These are phyloP conservation scores for Casaregolazyma lundiana DNA, from an alignment of 1,139 yeast species.

Conservation along the genomic window DNA sequence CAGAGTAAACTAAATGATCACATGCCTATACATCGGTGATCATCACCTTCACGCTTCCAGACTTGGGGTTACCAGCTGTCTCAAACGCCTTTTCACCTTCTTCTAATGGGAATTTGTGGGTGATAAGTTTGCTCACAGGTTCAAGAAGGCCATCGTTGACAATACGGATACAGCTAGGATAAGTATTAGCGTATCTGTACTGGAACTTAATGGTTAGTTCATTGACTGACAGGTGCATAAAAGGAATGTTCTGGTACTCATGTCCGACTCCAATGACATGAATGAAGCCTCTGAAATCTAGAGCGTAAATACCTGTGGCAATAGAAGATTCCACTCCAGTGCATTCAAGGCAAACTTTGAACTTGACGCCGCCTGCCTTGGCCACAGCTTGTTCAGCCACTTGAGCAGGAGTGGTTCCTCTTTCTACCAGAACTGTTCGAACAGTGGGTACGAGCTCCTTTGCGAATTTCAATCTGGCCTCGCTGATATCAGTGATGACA, in stretches of 20 bases:
- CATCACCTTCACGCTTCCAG: conserved; percentile 58
- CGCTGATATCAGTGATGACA: conserved; percentile 50
- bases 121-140: conserved; percentile 64
- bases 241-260: conserved; percentile 65
- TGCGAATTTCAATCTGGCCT: conserved; percentile 24
- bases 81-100: conserved; percentile 83
- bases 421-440: conserved; percentile 24
- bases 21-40: conserved; percentile 43
- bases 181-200: conserved; percentile 76
- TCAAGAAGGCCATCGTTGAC: conserved; percentile 55
- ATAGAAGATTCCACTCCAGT: conserved; percentile 69
- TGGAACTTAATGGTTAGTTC: conserved; percentile 70
- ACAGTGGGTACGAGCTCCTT: conserved; percentile 32
- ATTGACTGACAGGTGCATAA: conserved; percentile 63
- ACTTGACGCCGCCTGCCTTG: conserved; percentile 46
- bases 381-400: conserved; percentile 39
- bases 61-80: conserved; percentile 43
- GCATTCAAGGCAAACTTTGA: conserved; percentile 64
- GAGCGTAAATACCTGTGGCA: conserved; percentile 54
- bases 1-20: not conserved
- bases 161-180: conserved; percentile 66
- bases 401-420: conserved; percentile 30
- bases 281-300: conserved; percentile 59
- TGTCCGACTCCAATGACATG: conserved; percentile 79
- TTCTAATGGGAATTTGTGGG: conserved; percentile 69